Conservation (phyloP, 1,284 basidiomycete species). For the Meripilus lineatus region DNA sequence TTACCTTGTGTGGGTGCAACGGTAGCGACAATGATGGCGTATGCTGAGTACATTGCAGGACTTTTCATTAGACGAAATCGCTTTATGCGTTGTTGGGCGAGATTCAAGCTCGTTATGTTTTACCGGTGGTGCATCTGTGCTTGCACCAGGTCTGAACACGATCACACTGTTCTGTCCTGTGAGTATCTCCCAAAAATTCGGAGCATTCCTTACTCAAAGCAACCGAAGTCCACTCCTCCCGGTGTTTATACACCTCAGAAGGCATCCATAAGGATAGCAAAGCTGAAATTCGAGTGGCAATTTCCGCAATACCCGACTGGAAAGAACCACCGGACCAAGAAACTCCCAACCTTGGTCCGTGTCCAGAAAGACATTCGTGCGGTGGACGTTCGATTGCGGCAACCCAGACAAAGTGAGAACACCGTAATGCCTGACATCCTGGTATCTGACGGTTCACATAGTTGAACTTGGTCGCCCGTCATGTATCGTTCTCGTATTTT, state of each 20-base stretch:
- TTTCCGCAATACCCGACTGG: slow-evolving; percentile 27
- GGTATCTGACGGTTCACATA: slow-evolving; percentile 25
- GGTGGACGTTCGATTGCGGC: slow-evolving; percentile 53
- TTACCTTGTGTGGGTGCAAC: slow-evolving; percentile 64
- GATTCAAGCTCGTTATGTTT: slow-evolving; percentile 56
- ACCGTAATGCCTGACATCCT: slow-evolving; percentile 3
- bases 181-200: slow-evolving; percentile 24
- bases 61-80: slow-evolving; percentile 53
- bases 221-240: slow-evolving; percentile 52
- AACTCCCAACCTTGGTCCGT: slow-evolving; percentile 39
- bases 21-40: background rate
- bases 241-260: slow-evolving; percentile 60
- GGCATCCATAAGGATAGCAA: slow-evolving; percentile 54
- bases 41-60: slow-evolving; percentile 8
- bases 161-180: slow-evolving; percentile 67
- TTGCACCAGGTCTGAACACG: slow-evolving; percentile 51
- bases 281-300: slow-evolving; percentile 55
- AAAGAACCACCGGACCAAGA: slow-evolving; percentile 23
- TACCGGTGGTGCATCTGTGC: slow-evolving; percentile 27
- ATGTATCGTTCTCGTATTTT: slow-evolving; percentile 48
- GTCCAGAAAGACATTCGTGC: slow-evolving; percentile 57
- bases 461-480: slow-evolving; percentile 65
- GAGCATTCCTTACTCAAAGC: slow-evolving; percentile 33
- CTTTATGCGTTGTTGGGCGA: slow-evolving; percentile 46
- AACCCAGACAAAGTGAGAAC: slow-evolving; percentile 58